Conservation (phyloP, 225 moss, liverwort and hornwort genomes). For the Marchantia polymorpha region DNA sequence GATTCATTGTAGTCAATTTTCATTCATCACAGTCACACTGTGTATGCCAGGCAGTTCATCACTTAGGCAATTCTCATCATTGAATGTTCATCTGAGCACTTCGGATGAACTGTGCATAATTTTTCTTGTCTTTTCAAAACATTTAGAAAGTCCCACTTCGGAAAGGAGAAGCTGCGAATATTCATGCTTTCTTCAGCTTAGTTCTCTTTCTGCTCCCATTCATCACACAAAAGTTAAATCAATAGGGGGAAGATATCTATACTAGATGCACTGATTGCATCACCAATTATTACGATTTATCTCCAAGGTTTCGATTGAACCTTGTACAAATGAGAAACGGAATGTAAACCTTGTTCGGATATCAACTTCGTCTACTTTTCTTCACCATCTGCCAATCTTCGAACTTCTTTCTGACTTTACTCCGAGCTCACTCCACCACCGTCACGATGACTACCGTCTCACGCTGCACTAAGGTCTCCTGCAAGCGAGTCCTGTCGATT, state of each 20-base stretch:
- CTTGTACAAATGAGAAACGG: neutral
- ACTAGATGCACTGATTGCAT: neutral
- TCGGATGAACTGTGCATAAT: slow-evolving; percentile 8
- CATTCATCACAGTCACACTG: neutral
- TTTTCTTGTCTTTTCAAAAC: neutral
- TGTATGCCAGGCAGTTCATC: neutral
- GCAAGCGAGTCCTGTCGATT: neutral
- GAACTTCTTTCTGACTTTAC: neutral
- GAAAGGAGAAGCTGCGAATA: slow-evolving; percentile 5
- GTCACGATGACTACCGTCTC: neutral
- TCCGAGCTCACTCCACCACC: too few relatives aligned
- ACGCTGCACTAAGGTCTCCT: neutral
- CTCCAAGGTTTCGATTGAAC: slow-evolving; percentile 1
- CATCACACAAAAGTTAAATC: neutral
- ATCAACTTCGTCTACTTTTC: neutral
- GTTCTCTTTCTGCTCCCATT: too few relatives aligned
- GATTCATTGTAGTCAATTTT: neutral
- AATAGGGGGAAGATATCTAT: neutral
- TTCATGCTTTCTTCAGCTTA: neutral
- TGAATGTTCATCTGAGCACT: neutral
- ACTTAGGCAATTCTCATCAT: neutral
- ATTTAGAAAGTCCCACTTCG: neutral
- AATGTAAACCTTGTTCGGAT: neutral
- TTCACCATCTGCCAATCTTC: neutral
- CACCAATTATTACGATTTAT: neutral